phyloP scores from a whole-genome alignment of 495 filamentous ascomycete genomes.

The Talaromyces stipitatus region DNA sequence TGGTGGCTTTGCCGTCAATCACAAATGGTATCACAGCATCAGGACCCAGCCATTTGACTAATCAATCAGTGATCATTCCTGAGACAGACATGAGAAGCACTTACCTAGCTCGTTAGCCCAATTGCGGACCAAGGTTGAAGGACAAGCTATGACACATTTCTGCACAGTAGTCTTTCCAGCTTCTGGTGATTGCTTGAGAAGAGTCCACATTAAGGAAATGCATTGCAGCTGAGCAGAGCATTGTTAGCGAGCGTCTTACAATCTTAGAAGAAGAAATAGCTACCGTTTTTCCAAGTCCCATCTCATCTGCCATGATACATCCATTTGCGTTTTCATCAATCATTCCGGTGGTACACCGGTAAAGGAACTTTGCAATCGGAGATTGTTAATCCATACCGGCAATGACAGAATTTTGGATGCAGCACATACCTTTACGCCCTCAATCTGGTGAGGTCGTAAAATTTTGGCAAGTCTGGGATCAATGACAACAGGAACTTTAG shows the following conservation, averaged over 20 bases:
- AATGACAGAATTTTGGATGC: not conserved
- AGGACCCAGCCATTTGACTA: constrained; percentile 89
- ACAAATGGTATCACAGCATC: constrained; percentile 92
- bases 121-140: constrained; percentile 91
- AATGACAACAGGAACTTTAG: constrained; percentile 93
- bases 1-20: constrained; percentile 92
- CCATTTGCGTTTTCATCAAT: constrained; percentile 91
- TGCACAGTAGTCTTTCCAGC: constrained; percentile 90
- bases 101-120: constrained; percentile 85
- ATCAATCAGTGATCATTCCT: not conserved
- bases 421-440: constrained; percentile 71
- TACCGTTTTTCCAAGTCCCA: constrained; percentile 95
- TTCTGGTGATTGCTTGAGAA: constrained; percentile 91
- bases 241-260: constrained; percentile 26
- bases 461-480: constrained; percentile 89
- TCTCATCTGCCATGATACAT: constrained; percentile 99
- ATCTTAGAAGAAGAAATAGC: constrained; percentile 1
- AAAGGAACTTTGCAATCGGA: constrained; percentile 61
- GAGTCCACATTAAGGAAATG: constrained; percentile 85
- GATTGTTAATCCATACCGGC: not conserved
- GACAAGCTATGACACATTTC: constrained; percentile 98
- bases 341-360: constrained; percentile 85
- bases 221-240: constrained; percentile 49
- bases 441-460: constrained; percentile 91
- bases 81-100: not conserved